Percentiles rank a stretch among this genome's conserved stretches.
These are phyloP conservation scores for Lichenothelia convexa DNA, from an alignment of 495 filamentous ascomycete genomes.

Conservation along the genomic window DNA sequence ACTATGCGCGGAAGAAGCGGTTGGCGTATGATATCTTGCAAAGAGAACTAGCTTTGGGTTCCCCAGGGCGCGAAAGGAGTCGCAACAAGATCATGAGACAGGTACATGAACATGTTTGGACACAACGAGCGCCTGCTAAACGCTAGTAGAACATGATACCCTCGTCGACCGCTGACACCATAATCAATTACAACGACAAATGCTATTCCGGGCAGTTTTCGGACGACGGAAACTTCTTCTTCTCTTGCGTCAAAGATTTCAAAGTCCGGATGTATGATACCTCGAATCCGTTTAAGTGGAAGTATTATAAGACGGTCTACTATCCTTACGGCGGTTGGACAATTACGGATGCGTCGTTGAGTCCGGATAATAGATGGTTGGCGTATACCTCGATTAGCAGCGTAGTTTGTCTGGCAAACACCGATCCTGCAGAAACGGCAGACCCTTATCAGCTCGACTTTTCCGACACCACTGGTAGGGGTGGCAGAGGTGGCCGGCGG, in stretches of 20 bases:
- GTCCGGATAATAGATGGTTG: constrained; percentile 78
- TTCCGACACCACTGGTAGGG: constrained; percentile 27
- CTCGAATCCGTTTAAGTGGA: constrained; percentile 87
- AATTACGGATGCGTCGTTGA: constrained; percentile 81
- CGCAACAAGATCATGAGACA: constrained; percentile 37
- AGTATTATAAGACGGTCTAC: constrained; percentile 79
- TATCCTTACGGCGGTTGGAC: constrained; percentile 88
- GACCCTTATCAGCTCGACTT: constrained; percentile 67
- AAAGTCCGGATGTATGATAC: constrained; percentile 94
- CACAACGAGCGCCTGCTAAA: constrained; percentile 4
- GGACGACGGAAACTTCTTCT: constrained; percentile 94
- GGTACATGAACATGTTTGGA: neutral
- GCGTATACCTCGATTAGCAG: constrained; percentile 75
- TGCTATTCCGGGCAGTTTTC: constrained; percentile 96
- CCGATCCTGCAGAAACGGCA: constrained; percentile 59
- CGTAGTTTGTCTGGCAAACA: constrained; percentile 68
- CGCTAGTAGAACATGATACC: constrained; percentile 38
- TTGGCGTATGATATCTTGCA: constrained; percentile 53
- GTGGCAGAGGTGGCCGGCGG: constrained; percentile 22
- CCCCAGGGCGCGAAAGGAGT: constrained; percentile 30
- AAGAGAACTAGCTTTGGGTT: constrained; percentile 55
- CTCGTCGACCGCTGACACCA: constrained; percentile 58
- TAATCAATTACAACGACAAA: constrained; percentile 67
- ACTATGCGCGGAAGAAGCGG: constrained; percentile 34
- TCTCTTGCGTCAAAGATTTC: constrained; percentile 85